A percentile compares a stretch with the other conserved stretches of the same genome.
phyloP scores from a whole-genome alignment of 345 rosid species.

The Bruguiera parviflora region DNA sequence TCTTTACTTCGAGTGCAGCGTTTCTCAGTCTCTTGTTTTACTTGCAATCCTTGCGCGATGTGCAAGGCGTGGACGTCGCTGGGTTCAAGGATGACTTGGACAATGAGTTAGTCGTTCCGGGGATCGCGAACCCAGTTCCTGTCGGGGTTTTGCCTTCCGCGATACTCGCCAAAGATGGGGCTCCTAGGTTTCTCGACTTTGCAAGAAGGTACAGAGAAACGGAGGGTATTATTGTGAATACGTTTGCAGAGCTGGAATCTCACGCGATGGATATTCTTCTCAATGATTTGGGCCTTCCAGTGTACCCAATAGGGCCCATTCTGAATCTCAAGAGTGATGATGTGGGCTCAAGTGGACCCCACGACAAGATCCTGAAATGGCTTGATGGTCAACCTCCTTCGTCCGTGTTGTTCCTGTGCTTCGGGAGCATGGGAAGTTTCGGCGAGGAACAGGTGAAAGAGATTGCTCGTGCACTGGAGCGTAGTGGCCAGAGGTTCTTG shows the following conservation, averaged over 20 bases:
- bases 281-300: not conserved
- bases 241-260: constrained; percentile 14
- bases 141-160: constrained; percentile 30
- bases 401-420: not conserved
- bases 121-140: constrained; percentile 35
- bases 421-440: not conserved
- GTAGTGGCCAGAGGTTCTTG: not conserved
- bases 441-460: not conserved
- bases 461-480: not conserved
- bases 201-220: constrained; percentile 17
- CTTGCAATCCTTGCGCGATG: constrained; percentile 20
- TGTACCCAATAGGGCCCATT: not conserved
- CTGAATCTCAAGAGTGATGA: not conserved
- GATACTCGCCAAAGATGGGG: not conserved
- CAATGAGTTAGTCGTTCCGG: constrained; percentile 27
- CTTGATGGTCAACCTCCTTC: constrained; percentile 9
- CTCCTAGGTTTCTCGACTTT: fast-evolving
- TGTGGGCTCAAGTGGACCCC: not conserved
- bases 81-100: constrained; percentile 36
- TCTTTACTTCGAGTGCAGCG: constrained; percentile 41
- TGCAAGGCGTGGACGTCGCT: constrained; percentile 15
- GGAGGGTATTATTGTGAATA: constrained; percentile 48
- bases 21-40: constrained; percentile 30
- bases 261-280: not conserved
- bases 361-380: constrained; percentile 9